These are phyloP conservation scores for Aspergillus bridgeri DNA, from an alignment of 495 filamentous ascomycete genomes.

Conservation along the genomic window DNA sequence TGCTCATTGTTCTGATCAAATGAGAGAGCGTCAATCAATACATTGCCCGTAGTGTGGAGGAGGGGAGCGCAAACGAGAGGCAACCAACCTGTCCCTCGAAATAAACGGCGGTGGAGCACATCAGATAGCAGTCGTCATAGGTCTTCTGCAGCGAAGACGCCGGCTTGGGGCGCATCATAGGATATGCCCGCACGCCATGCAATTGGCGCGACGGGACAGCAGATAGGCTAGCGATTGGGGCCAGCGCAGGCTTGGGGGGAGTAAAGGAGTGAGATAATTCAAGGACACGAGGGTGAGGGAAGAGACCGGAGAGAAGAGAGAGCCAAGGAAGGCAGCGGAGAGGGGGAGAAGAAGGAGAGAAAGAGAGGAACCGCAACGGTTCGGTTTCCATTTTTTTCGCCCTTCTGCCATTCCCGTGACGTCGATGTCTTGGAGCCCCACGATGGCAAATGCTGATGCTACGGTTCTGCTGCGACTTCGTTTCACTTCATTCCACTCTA, in stretches of 20 bases:
- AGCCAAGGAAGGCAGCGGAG: not conserved
- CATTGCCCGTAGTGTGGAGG: not conserved
- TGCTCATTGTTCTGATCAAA: constrained; percentile 76
- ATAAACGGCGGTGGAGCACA: constrained; percentile 91
- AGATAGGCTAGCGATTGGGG: constrained; percentile 3
- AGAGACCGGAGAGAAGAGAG: not conserved
- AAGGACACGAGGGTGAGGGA: not conserved
- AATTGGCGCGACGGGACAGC: constrained; percentile 8
- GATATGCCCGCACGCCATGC: constrained; percentile 28
- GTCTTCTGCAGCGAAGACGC: constrained; percentile 88
- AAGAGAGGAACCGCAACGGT: not conserved
- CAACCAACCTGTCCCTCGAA: constrained; percentile 78
- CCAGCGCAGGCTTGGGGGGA: constrained; percentile 19
- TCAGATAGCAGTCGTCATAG: constrained; percentile 92
- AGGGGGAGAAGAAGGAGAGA: not conserved
- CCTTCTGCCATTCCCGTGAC: constrained; percentile 35
- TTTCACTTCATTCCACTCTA: not conserved
- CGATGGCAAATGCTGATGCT: constrained; percentile 2
- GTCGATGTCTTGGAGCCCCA: constrained; percentile 29
- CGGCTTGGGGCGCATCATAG: constrained; percentile 78
- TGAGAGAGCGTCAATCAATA: constrained; percentile 2
- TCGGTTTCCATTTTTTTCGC: not conserved
- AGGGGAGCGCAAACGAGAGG: not conserved
- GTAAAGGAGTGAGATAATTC: not conserved
- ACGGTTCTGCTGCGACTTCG: not conserved